Percentiles rank a stretch among this genome's conserved stretches.
Evolutionary conservation across 2,329 filamentous ascomycete genomes (phyloP).

Genomic region (Aspergillus pseudoglaucus): DNA sequence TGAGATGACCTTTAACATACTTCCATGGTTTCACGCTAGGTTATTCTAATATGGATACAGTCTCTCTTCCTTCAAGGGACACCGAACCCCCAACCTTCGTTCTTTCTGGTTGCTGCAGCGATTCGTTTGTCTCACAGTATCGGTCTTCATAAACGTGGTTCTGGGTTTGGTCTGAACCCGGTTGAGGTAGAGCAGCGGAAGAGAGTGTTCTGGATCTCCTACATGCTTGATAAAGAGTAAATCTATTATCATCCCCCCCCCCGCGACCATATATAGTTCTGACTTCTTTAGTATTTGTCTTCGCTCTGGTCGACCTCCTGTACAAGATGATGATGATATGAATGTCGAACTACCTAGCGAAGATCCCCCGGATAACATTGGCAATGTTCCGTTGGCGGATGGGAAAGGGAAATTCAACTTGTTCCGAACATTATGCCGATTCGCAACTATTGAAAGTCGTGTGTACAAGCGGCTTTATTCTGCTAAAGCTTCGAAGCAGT

Average conservation of each 20-base stretch:
- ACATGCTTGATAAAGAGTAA: slow-evolving; percentile 65
- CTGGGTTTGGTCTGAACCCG: slow-evolving; percentile 85
- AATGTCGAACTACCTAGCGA: slow-evolving; percentile 92
- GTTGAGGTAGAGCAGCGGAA: slow-evolving; percentile 90
- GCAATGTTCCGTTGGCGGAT: slow-evolving; percentile 84
- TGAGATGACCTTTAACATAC: slow-evolving; percentile 26
- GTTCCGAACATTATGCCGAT: slow-evolving; percentile 86
- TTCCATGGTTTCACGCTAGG: neutral
- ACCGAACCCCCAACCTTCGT: slow-evolving; percentile 90
- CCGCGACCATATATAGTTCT: slow-evolving; percentile 2
- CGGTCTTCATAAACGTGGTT: slow-evolving; percentile 86
- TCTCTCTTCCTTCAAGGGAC: slow-evolving; percentile 92
- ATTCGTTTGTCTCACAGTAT: slow-evolving; percentile 90
- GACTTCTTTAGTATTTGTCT: slow-evolving; percentile 52
- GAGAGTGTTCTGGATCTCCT: slow-evolving; percentile 71
- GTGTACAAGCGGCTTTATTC: slow-evolving; percentile 93
- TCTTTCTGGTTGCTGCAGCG: slow-evolving; percentile 82
- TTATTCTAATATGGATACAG: slow-evolving; percentile 24
- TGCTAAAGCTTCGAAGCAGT: slow-evolving; percentile 83
- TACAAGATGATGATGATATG: slow-evolving; percentile 77
- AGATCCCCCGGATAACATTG: slow-evolving; percentile 84
- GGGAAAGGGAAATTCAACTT: slow-evolving; percentile 91
- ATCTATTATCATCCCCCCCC: slow-evolving; percentile 11
- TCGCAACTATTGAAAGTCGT: slow-evolving; percentile 84
- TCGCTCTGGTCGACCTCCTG: slow-evolving; percentile 63